Evolutionary conservation across 108 stramenopile species (phyloP).

Genomic region (Cyclotella choctawhatcheeana): DNA sequence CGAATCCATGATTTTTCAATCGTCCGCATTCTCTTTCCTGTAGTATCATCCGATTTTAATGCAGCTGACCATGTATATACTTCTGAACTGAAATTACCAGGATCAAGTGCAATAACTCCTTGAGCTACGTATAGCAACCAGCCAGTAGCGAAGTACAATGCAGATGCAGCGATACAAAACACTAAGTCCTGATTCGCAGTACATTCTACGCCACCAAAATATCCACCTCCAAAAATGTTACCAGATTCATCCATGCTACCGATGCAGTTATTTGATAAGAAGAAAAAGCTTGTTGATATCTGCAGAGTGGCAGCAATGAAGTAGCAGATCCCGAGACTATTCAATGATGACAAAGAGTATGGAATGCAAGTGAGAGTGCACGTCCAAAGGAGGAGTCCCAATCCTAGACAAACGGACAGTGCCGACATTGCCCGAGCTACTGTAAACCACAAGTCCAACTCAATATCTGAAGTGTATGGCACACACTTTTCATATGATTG

Average conservation of each 20-base stretch:
- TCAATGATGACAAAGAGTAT: slow-evolving; percentile 11
- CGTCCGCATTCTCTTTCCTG: slow-evolving; percentile 27
- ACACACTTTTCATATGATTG: slow-evolving; percentile 31
- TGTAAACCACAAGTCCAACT: slow-evolving; percentile 24
- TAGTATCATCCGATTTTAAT: slow-evolving; percentile 10
- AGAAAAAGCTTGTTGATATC: slow-evolving; percentile 15
- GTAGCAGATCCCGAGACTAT: slow-evolving; percentile 17
- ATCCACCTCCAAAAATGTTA: slow-evolving; percentile 22
- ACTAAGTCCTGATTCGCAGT: slow-evolving; percentile 38
- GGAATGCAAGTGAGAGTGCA: slow-evolving; percentile 36
- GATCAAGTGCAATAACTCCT: slow-evolving; percentile 9
- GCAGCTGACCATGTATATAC: slow-evolving; percentile 38
- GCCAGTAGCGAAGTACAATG: slow-evolving; percentile 37
- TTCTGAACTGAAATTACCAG: slow-evolving; percentile 15
- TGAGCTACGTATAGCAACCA: slow-evolving; percentile 22
- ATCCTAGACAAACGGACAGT: slow-evolving; percentile 30
- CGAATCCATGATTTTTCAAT: slow-evolving; percentile 40
- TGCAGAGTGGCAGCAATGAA: slow-evolving; percentile 9
- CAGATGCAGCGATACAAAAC: slow-evolving; percentile 35
- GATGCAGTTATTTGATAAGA: slow-evolving; percentile 15
- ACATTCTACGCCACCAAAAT: slow-evolving; percentile 31
- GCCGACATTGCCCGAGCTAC: slow-evolving; percentile 25
- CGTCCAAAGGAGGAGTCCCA: slow-evolving; percentile 30
- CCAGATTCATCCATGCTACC: slow-evolving; percentile 8
- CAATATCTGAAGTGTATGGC: slow-evolving; percentile 26